Evolutionary conservation across 306 rosid species (phyloP).

Genomic region (Acacia crassicarpa): DNA sequence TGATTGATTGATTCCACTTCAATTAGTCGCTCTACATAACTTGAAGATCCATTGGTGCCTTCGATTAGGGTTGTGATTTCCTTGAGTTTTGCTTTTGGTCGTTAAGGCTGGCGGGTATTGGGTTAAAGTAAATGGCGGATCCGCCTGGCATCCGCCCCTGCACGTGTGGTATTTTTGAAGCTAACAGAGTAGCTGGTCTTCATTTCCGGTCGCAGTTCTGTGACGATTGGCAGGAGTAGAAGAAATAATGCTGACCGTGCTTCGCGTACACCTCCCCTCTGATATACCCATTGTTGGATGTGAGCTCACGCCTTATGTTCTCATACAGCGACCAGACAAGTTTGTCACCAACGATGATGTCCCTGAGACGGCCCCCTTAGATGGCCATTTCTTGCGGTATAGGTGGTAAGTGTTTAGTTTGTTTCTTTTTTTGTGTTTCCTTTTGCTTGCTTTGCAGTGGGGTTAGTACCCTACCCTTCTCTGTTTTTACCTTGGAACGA

Average conservation of each 20-base stretch:
- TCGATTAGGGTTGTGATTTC: constrained; percentile 23
- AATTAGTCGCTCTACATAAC: constrained; percentile 16
- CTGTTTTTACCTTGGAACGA: neutral
- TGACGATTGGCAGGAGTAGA: constrained; percentile 53
- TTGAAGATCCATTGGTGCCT: constrained; percentile 45
- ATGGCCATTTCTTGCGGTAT: constrained; percentile 84
- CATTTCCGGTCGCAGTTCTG: constrained; percentile 33
- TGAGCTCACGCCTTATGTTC: constrained; percentile 95
- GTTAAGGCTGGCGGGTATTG: constrained; percentile 74
- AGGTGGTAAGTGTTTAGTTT: constrained; percentile 67
- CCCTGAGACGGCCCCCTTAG: constrained; percentile 72
- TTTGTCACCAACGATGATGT: constrained; percentile 64
- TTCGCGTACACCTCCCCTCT: constrained; percentile 93
- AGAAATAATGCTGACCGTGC: constrained; percentile 87
- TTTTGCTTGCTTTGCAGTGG: neutral
- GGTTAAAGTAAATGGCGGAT: constrained; percentile 83
- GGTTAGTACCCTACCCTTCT: neutral
- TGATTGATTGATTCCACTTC: constrained; percentile 30
- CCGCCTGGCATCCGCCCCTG: constrained; percentile 68
- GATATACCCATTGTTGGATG: constrained; percentile 98
- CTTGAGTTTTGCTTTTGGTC: constrained; percentile 28
- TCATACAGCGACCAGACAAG: constrained; percentile 73
- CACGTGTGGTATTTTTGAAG: constrained; percentile 25
- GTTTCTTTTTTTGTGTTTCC: neutral
- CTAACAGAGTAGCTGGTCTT: constrained; percentile 29